Conservation (phyloP, 352 stramenopile species). For the Phytophthora melonis region DNA sequence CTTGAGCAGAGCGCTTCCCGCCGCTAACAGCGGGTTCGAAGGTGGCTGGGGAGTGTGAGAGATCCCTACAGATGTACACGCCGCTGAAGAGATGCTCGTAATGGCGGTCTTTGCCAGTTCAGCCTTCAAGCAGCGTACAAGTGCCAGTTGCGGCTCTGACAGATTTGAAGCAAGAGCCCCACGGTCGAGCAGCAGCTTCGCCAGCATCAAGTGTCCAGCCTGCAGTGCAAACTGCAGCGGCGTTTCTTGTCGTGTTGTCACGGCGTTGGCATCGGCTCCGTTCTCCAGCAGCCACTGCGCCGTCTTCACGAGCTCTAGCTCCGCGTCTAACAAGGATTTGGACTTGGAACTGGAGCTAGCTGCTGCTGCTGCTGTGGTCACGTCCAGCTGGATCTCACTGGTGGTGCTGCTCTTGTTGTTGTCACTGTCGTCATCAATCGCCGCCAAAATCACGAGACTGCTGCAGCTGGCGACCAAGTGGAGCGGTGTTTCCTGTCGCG, state of each 20-base stretch:
- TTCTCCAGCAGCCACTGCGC: constrained; percentile 82
- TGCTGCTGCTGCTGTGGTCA: constrained; percentile 20
- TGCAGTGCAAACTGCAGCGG: constrained; percentile 68
- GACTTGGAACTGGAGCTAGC: constrained; percentile 29
- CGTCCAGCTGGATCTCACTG: constrained; percentile 32
- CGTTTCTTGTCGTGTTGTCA: constrained; percentile 57
- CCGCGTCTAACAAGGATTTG: constrained; percentile 49
- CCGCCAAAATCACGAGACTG: constrained; percentile 37
- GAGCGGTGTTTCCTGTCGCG: constrained; percentile 60
- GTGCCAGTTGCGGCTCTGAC: constrained; percentile 47
- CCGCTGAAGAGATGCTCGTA: constrained; percentile 60
- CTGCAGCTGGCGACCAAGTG: constrained; percentile 69
- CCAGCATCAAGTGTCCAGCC: constrained; percentile 54
- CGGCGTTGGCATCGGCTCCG: constrained; percentile 68
- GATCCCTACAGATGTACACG: constrained; percentile 20
- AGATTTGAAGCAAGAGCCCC: constrained; percentile 57
- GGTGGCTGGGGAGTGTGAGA: constrained; percentile 9
- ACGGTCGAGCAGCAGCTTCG: constrained; percentile 66
- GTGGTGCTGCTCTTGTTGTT: constrained; percentile 34
- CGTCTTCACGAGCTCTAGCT: constrained; percentile 68
- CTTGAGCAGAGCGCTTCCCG: constrained; percentile 30
- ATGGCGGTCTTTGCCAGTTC: constrained; percentile 68
- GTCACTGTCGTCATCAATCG: constrained; percentile 29
- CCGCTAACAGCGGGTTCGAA: constrained; percentile 21
- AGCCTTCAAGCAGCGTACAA: constrained; percentile 64